Evolutionary conservation across 2,329 filamentous ascomycete genomes (phyloP).

Genomic region (Cyphellophora europaea): DNA sequence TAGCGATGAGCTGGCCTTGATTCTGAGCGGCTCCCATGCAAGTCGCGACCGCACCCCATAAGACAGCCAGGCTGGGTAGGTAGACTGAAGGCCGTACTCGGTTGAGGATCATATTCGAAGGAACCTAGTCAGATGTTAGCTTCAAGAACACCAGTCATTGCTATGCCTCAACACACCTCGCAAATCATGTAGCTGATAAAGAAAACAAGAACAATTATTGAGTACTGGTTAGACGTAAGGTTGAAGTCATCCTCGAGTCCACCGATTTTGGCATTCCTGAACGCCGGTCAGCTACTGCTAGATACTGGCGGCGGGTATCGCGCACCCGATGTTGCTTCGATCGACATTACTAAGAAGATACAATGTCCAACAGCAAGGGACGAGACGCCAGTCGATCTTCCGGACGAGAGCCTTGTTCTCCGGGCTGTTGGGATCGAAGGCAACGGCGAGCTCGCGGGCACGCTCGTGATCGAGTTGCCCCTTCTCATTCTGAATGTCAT

Average conservation of each 20-base stretch:
- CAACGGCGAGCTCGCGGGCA: not conserved
- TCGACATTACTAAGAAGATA: conserved; percentile 1
- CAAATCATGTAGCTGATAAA: conserved; percentile 10
- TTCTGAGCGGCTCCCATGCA: conserved; percentile 18
- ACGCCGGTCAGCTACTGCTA: not conserved
- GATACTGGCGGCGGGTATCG: not conserved
- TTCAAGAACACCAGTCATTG: too few species aligned
- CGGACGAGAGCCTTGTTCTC: conserved; percentile 53
- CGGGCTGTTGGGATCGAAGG: conserved; percentile 2
- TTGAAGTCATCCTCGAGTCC: conserved; percentile 9
- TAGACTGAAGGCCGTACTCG: conserved; percentile 4
- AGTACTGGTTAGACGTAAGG: conserved; percentile 11
- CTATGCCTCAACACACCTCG: too few species aligned
- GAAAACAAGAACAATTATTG: conserved; percentile 10
- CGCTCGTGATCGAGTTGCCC: too few species aligned
- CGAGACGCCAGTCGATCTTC: conserved; percentile 60
- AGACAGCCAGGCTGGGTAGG: conserved; percentile 4
- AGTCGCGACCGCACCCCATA: conserved; percentile 4
- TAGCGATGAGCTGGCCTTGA: conserved; percentile 30
- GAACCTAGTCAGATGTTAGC: not conserved
- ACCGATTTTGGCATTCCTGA: conserved; percentile 9
- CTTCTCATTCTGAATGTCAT: too few species aligned
- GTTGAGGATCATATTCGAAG: conserved; percentile 4
- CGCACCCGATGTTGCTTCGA: conserved; percentile 1
- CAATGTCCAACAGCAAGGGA: conserved; percentile 34